A percentile compares a stretch with the other conserved stretches of the same genome.
Evolutionary conservation across 2,329 filamentous ascomycete genomes (phyloP).

Genomic region (Ophiostoma quercus): DNA sequence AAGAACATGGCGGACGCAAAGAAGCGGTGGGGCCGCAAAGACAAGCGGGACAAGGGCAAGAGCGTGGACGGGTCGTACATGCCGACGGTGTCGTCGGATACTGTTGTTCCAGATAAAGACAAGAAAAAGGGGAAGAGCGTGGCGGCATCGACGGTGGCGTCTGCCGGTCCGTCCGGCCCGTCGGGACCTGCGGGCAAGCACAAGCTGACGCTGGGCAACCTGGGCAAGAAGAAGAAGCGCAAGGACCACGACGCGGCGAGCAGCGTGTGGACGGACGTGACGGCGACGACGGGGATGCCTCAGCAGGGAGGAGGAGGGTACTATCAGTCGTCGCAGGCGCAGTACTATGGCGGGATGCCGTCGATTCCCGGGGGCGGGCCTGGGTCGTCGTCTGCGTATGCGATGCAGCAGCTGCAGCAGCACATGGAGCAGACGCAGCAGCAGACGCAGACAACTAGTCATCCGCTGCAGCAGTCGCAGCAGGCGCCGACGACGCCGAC

Average conservation of each 20-base stretch:
- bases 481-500: slow-evolving; percentile 9
- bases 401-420: slow-evolving; percentile 27
- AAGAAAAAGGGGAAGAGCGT: slow-evolving; percentile 8
- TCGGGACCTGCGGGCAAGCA: background rate
- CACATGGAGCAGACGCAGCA: slow-evolving; percentile 22
- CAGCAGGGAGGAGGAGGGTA: background rate
- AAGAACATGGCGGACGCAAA: slow-evolving; percentile 60
- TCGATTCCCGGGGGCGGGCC: slow-evolving; percentile 23
- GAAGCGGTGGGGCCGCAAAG: slow-evolving; percentile 46
- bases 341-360: slow-evolving; percentile 19
- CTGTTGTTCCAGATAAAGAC: slow-evolving; percentile 6
- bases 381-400: slow-evolving; percentile 24
- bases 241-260: slow-evolving; percentile 25
- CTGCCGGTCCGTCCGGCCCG: background rate
- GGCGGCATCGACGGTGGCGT: background rate
- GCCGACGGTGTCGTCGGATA: slow-evolving; percentile 12
- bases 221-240: background rate
- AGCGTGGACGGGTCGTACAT: background rate
- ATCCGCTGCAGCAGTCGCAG: slow-evolving; percentile 15
- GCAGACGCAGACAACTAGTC: slow-evolving; percentile 15
- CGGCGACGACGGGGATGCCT: slow-evolving; percentile 28
- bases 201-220: background rate
- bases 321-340: slow-evolving; percentile 17
- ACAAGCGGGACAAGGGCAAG: slow-evolving; percentile 38
- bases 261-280: slow-evolving; percentile 48